Evolutionary conservation across 306 rosid species (phyloP), one percentile per base, ranked within the genome.

Genomic region (Mimosa pudica): DNA sequence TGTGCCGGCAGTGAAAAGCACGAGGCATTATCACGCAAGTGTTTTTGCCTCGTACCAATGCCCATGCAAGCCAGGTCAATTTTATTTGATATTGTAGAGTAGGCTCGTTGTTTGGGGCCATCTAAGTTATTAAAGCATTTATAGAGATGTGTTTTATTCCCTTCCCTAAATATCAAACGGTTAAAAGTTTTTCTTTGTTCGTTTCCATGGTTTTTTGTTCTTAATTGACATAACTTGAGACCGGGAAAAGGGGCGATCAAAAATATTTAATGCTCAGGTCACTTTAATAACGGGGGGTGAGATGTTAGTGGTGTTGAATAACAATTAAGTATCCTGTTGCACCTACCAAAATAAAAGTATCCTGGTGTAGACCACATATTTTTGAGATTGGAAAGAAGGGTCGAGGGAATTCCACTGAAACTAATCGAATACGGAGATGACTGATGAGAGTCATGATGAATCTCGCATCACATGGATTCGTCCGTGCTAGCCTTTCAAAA

Each of bases 1-100:
- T 70, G 60, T 88, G 86, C 79, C 71, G 88, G 84, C 72, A 83
- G 81, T 75, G 85, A 76, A 82, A 80, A 68, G 74, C 75, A 71
- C 49, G 81, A 80, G 73, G 82, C 80, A 51, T 78, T 75, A 51
- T 86, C 71, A 73, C 48, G 77, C 77, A 83, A 72, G 80, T 65
- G 80, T 84, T 49, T 60, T 82, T 86, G 78, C 86, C 71, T 82
- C 83, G 58, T 83, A 74, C 64, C 75, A 71, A 82, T 82, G 67
- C 83, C 79, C 82, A 61, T 84, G 84, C 87, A 71, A 76, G 82
- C 77, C 86, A 58, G 85, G 65, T 80, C 84, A 74, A 83, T 74
- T 79, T 81, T 72, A 51, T 76, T 76, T 76, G 77, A 79, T 79
- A 49, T 67, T 76, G 68, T 52, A 71, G 47, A 65, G 79, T 81